phyloP scores from a whole-genome alignment of 768 basidiomycete species.

The Russula sp. region DNA sequence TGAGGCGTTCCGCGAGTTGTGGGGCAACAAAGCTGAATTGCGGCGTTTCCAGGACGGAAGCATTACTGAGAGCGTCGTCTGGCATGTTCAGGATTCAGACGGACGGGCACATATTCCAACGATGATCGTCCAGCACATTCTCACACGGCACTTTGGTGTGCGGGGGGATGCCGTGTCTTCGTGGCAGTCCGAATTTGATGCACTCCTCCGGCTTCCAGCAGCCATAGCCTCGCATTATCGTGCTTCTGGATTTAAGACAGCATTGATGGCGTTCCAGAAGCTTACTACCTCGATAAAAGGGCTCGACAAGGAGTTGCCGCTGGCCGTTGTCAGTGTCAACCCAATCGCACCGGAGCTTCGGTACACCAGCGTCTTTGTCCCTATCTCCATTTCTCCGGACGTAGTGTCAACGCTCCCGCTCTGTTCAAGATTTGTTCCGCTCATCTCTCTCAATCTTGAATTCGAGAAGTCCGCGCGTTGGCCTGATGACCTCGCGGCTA shows the following conservation, averaged over 20 bases:
- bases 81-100: constrained; percentile 80
- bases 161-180: constrained; percentile 43
- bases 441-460: constrained; percentile 72
- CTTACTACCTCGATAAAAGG: constrained; percentile 72
- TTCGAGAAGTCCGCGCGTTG: constrained; percentile 91
- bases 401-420: constrained; percentile 47
- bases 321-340: constrained; percentile 70
- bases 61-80: constrained; percentile 92
- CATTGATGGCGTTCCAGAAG: constrained; percentile 71
- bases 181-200: constrained; percentile 57
- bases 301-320: constrained; percentile 64
- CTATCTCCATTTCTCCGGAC: constrained; percentile 59
- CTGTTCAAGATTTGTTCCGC: constrained; percentile 59
- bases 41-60: constrained; percentile 94
- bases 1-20: constrained; percentile 70
- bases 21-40: constrained; percentile 89
- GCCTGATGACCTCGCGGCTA: constrained; percentile 90
- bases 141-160: constrained; percentile 73
- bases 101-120: constrained; percentile 74
- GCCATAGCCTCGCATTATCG: constrained; percentile 40
- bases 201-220: constrained; percentile 52
- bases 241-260: constrained; percentile 59
- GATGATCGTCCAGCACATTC: constrained; percentile 67
- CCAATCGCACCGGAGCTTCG: constrained; percentile 70
- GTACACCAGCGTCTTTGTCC: constrained; percentile 79